Percentiles rank a stretch among this genome's conserved stretches.
These are phyloP conservation scores for Leptomonas pyrrhocoris DNA, from an alignment of 208 protist genomes.

Conservation along the genomic window DNA sequence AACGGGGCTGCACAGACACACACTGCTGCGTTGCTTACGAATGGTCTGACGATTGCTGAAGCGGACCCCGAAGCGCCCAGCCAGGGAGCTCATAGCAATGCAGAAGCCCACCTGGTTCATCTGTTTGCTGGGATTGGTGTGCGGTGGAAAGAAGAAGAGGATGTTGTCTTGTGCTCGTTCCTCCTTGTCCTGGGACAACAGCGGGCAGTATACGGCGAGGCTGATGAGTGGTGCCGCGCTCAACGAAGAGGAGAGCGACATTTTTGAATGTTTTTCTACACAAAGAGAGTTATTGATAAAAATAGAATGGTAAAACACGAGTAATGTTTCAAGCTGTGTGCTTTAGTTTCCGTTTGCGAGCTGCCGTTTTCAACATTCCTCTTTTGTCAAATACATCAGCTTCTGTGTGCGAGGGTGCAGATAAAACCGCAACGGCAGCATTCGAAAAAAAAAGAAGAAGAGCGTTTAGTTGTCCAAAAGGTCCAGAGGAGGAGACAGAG, in stretches of 20 bases:
- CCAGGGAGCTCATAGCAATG: slow-evolving; percentile 53
- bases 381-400: too few relatives aligned
- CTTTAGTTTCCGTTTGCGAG: too few relatives aligned
- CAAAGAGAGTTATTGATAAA: background rate
- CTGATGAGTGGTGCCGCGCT: slow-evolving; percentile 27
- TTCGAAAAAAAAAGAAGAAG: too few relatives aligned
- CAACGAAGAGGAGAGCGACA: slow-evolving; percentile 8
- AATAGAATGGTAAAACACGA: background rate
- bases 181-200: slow-evolving; percentile 48
- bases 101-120: slow-evolving; percentile 81
- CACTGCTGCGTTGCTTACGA: slow-evolving; percentile 29
- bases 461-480: too few relatives aligned
- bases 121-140: slow-evolving; percentile 38
- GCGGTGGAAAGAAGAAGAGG: slow-evolving; percentile 61
- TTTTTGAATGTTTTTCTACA: too few relatives aligned
- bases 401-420: too few relatives aligned
- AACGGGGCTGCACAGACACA: slow-evolving; percentile 21
- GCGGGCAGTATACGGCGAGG: slow-evolving; percentile 62
- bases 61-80: slow-evolving; percentile 36
- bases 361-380: too few relatives aligned
- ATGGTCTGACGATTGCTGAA: slow-evolving; percentile 11
- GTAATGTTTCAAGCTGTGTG: too few relatives aligned
- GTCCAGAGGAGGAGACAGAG: too few relatives aligned
- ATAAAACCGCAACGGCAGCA: too few relatives aligned
- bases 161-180: slow-evolving; percentile 67